Base-by-base conservation (phyloP, 805 yeast species). In the Wickerhamomyces silvicola region DNA sequence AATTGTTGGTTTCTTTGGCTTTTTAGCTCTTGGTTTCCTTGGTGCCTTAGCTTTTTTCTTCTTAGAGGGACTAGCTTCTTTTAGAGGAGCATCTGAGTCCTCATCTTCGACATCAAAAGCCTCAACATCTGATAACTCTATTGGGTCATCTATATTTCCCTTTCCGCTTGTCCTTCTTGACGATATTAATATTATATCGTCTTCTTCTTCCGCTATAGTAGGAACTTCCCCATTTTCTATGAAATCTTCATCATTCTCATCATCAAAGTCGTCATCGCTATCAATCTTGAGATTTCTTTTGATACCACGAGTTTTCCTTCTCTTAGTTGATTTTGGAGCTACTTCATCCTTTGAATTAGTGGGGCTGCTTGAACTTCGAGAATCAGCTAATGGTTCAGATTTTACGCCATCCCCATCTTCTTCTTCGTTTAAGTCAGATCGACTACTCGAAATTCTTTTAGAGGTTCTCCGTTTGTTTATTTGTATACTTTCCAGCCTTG, bases 1-100 rank as follows among this genome's bases (percentile, higher is more conserved):
- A 5, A 78, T 60, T 46, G 78, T 79, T 7, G 75, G 78, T 43
- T 52, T 58, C 41, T 51, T 57, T 11, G 53, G 51, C 26, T 49
- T 48, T 34, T 47, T 48, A 6, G 36, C 37, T 11, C 33, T 44
- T 33, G 26, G 46, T 39, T 35, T 48, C 30, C 36, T 32, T 3
- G 42, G 17, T 5, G 45, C 38, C 28, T 35, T 47, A 10, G 31
- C 31, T 10, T 21, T 36, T 7, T 37, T 29, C 14, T 39, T 35
- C 18, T 22, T 26, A 31, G 41, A 34, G 4, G 44, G 37, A 20
- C 35, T 30, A 15, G 47, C 37, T 35, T 23, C 44, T 7, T 45
- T 37, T 26, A 61, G 32, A 3, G 67, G 63, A 3, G 37, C 33
- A 23, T 50, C 57, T 7, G 45, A 41, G 11, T 44, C 48, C 22